phyloP scores from a whole-genome alignment of 2,329 filamentous ascomycete genomes.

The Verticillium albo-atrum region DNA sequence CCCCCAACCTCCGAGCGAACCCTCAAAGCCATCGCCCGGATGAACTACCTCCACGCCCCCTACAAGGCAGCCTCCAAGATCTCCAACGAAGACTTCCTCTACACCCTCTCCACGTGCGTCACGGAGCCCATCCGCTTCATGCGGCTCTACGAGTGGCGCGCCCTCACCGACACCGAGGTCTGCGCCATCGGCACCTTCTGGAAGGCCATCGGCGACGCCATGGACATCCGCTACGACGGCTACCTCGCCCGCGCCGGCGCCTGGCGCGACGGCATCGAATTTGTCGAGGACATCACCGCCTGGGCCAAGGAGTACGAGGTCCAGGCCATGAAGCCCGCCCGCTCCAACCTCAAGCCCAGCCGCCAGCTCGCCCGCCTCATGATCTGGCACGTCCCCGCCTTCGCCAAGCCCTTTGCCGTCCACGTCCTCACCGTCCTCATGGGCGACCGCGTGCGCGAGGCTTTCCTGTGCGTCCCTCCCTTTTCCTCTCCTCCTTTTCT shows the following conservation, averaged over 20 bases:
- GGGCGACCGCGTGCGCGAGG: conserved; percentile 57
- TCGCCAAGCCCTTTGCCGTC: conserved; percentile 39
- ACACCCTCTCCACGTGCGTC: conserved; percentile 53
- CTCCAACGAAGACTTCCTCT: conserved; percentile 31
- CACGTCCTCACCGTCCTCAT: conserved; percentile 55
- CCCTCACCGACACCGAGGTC: conserved; percentile 60
- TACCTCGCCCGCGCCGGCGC: conserved; percentile 24
- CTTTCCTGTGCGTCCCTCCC: conserved; percentile 52
- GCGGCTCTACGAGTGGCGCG: conserved; percentile 64
- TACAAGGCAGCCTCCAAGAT: conserved; percentile 31
- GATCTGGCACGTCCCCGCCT: conserved; percentile 46
- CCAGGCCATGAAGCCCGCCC: conserved; percentile 49
- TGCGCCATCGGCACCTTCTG: conserved; percentile 66
- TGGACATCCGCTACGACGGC: conserved; percentile 54
- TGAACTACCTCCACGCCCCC: conserved; percentile 33
- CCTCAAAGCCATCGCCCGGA: conserved; percentile 31
- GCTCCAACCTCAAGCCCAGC: conserved; percentile 46
- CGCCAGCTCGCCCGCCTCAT: conserved; percentile 57
- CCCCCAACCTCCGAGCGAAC: conserved; percentile 21
- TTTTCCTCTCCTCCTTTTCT: not conserved
- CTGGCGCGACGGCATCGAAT: conserved; percentile 49
- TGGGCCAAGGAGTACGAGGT: conserved; percentile 57
- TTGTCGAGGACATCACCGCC: conserved; percentile 39
- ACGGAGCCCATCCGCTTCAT: conserved; percentile 63
- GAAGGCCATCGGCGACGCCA: conserved; percentile 66